Conservation (phyloP, 768 basidiomycete species). For the Coprinopsis strossmayeri region DNA sequence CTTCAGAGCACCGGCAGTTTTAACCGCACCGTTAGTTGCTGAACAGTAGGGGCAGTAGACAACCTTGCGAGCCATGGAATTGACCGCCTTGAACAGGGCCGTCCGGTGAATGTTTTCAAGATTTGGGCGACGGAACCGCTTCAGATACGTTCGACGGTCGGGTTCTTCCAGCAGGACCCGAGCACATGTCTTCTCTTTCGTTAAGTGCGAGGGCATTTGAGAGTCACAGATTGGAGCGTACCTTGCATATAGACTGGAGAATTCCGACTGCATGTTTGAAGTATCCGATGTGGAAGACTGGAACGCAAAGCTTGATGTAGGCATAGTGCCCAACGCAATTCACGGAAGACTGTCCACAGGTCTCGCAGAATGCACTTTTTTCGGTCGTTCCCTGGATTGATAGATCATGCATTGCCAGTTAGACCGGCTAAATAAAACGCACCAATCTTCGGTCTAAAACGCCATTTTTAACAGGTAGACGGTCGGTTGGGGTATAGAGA, state of each 20-base stretch:
- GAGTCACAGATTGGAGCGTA: constrained; percentile 24
- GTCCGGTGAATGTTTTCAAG: constrained; percentile 93
- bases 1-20: constrained; percentile 90
- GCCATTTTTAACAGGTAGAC: constrained; percentile 85
- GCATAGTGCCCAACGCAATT: constrained; percentile 99
- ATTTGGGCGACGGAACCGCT: constrained; percentile 83
- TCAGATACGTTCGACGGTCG: constrained; percentile 77
- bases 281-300: constrained; percentile 98
- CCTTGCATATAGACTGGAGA: constrained; percentile 96
- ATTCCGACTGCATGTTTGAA: constrained; percentile 94
- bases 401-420: too few species aligned
- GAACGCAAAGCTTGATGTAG: constrained; percentile 94
- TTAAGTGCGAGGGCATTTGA: background rate
- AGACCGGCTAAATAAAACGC: too few species aligned
- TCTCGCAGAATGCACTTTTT: constrained; percentile 89
- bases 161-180: constrained; percentile 84
- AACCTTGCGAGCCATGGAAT: constrained; percentile 81
- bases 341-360: constrained; percentile 85
- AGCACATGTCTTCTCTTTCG: constrained; percentile 66
- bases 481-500: constrained; percentile 78
- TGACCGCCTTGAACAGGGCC: constrained; percentile 75
- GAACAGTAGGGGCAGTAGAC: constrained; percentile 92
- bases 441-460: constrained; percentile 91
- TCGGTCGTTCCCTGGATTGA: constrained; percentile 86
- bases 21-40: constrained; percentile 90